Conservation (phyloP, 352 stramenopile species). For the Phytophthora capsici region DNA sequence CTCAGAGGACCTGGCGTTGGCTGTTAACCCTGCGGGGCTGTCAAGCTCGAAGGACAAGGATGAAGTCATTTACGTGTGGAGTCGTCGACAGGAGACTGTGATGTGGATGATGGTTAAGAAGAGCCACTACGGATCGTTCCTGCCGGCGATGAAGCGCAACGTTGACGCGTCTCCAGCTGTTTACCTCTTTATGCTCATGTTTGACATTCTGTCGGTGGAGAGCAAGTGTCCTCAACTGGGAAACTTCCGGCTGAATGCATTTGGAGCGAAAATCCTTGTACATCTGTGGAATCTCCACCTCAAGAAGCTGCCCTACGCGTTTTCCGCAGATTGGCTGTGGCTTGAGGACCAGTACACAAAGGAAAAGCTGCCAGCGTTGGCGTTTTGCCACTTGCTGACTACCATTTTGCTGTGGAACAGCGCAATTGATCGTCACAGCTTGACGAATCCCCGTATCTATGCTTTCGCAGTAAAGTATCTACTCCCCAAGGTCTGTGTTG, state of each 20-base stretch:
- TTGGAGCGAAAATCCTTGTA: constrained; percentile 45
- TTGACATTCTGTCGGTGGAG: constrained; percentile 45
- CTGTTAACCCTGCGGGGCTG: constrained; percentile 34
- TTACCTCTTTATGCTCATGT: constrained; percentile 63
- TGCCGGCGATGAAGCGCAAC: constrained; percentile 31
- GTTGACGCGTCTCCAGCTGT: constrained; percentile 43
- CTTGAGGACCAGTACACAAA: constrained; percentile 58
- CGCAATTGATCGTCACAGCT: constrained; percentile 33
- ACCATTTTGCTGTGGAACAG: constrained; percentile 58
- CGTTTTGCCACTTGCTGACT: constrained; percentile 57
- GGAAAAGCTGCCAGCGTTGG: constrained; percentile 47
- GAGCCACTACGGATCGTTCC: constrained; percentile 25
- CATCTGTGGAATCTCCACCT: constrained; percentile 57
- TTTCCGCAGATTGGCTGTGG: constrained; percentile 76
- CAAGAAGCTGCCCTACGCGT: constrained; percentile 56
- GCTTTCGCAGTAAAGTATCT: constrained; percentile 33
- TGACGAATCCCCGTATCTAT: constrained; percentile 39
- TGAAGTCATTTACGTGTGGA: constrained; percentile 37
- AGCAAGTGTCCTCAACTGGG: constrained; percentile 31
- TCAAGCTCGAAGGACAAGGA: constrained; percentile 24
- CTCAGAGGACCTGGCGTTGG: constrained; percentile 23
- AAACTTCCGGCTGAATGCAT: constrained; percentile 51
- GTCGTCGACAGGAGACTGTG: constrained; percentile 36
- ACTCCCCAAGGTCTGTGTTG: constrained; percentile 29
- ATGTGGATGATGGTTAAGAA: constrained; percentile 35